phyloP scores from a whole-genome alignment of 192 early-diverging fungal genomes.

The Coemansia sp. region DNA sequence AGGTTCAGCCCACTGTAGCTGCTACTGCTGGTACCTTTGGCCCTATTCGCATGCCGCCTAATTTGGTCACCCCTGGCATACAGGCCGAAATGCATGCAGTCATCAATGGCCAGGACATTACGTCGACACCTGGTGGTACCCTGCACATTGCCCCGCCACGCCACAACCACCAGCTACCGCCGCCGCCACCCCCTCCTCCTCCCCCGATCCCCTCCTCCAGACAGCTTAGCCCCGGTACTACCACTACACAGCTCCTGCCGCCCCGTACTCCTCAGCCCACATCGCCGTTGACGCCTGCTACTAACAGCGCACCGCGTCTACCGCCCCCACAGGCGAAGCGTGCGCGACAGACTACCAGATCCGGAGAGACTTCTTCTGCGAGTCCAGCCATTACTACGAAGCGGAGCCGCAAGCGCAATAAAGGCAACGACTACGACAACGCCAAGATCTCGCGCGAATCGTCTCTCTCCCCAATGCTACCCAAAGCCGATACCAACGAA shows the following conservation, averaged over 20 bases:
- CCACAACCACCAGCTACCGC: background rate
- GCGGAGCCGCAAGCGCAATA: background rate
- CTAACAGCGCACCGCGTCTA: background rate
- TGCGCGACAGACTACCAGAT: background rate
- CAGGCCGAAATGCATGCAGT: constrained; percentile 40
- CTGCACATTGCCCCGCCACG: constrained; percentile 8
- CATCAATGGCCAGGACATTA: constrained; percentile 31
- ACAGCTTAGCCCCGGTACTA: too few species aligned
- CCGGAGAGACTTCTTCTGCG: background rate
- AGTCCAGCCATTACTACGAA: background rate
- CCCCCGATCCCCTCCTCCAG: too few species aligned
- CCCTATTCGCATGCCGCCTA: constrained; percentile 9
- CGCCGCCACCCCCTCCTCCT: background rate
- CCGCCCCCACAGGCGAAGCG: background rate
- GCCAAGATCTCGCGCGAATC: background rate
- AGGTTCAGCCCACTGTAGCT: constrained; percentile 18
- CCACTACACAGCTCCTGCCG: too few species aligned
- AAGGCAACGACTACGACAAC: background rate
- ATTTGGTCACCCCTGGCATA: constrained; percentile 26
- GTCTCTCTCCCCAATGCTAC: too few species aligned
- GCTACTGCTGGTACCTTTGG: constrained; percentile 8
- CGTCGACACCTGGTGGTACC: constrained; percentile 43
- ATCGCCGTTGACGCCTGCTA: background rate
- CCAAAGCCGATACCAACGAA: background rate
- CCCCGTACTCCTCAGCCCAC: background rate